These are phyloP conservation scores for Solanum chmielewskii DNA, from an alignment of 257 asterid genomes.

Conservation along the genomic window DNA sequence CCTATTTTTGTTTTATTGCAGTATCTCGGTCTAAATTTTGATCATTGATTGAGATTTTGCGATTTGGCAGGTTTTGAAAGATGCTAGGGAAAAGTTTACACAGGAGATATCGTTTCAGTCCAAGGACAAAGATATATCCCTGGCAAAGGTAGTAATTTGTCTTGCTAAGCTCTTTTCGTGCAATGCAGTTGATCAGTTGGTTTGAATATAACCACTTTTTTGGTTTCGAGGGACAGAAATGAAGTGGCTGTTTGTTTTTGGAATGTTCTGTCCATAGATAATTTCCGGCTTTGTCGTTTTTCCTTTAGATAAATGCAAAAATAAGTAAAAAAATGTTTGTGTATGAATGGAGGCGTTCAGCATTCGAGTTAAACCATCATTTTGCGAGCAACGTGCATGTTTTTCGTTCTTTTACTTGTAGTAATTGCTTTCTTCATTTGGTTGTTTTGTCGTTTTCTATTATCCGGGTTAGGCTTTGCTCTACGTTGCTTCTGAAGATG, in stretches of 20 bases:
- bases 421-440: not conserved
- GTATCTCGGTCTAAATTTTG: slow-evolving; percentile 1
- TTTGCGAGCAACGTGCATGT: not conserved
- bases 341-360: not conserved
- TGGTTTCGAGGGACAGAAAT: not conserved
- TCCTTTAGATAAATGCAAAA: not conserved
- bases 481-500: slow-evolving; percentile 80
- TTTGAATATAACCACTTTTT: not conserved
- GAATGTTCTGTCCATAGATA: not conserved
- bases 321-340: not conserved
- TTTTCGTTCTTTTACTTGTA: not conserved
- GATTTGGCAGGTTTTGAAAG: slow-evolving; percentile 51
- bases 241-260: not conserved
- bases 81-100: slow-evolving; percentile 68
- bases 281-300: not conserved
- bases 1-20: not conserved
- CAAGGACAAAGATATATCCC: slow-evolving; percentile 82
- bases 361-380: not conserved
- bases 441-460: not conserved
- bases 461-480: slow-evolving; percentile 51
- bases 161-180: not conserved
- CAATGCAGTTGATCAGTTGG: not conserved
- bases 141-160: slow-evolving; percentile 57
- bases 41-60: slow-evolving; percentile 5
- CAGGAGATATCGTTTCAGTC: slow-evolving; percentile 73